Percentiles rank a stretch among this genome's conserved stretches.
phyloP scores from a whole-genome alignment of 2,329 filamentous ascomycete genomes.

The Neofusicoccum cordaticola region DNA sequence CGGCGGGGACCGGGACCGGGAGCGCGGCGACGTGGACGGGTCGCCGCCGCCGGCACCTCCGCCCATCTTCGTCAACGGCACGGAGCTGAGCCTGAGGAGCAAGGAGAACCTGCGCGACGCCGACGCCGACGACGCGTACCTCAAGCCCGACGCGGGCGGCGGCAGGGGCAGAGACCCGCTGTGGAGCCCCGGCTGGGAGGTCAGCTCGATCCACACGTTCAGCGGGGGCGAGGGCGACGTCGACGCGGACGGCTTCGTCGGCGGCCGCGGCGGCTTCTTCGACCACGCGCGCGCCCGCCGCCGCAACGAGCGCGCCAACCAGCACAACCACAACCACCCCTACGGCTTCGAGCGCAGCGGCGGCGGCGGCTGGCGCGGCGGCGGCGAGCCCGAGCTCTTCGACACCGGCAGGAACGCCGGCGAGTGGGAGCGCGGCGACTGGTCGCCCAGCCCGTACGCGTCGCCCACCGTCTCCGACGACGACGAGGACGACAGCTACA shows the following conservation, averaged over 20 bases:
- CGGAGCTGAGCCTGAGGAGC: background rate
- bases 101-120: background rate
- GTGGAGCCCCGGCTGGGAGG: background rate
- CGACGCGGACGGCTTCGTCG: background rate
- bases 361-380: too few species aligned
- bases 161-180: background rate
- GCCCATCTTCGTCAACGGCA: background rate
- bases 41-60: background rate
- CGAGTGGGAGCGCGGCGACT: background rate
- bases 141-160: background rate
- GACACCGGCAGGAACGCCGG: background rate
- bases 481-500: background rate
- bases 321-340: too few species aligned
- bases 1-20: too few species aligned
- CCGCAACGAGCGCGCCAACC: too few species aligned
- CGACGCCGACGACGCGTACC: background rate
- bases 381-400: background rate
- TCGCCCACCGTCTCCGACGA: background rate
- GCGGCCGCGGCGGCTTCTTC: background rate
- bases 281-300: background rate
- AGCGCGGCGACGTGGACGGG: background rate
- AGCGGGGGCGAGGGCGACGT: background rate
- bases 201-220: background rate
- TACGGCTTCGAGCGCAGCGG: too few species aligned
- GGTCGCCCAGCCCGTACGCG: background rate